Evolutionary conservation across 2,329 filamentous ascomycete species (phyloP), one percentile per base, ranked within the genome.

Genomic region (Bipolaris gigantea): DNA sequence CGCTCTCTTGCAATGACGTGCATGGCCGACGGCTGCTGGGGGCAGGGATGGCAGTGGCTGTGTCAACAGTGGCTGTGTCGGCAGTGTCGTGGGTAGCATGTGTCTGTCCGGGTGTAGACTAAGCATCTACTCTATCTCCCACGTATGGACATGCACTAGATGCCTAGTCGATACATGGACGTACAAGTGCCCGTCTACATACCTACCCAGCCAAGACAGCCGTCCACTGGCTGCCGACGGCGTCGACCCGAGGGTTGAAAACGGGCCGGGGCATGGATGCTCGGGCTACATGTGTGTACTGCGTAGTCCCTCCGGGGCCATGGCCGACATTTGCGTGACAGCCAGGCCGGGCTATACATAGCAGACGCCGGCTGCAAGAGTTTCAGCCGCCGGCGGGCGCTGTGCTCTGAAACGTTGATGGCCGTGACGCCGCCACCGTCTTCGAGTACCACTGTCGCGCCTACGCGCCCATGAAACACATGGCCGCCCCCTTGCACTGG

Each of bases 391-490:
- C 10, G 27, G 27, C 27, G 27, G 13, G 27, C 27, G 53, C 35
- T 35, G 34, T 41, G 48, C 36, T 35, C 41, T n/a, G 33, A n/a
- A 16, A n/a, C 33, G 33, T 35, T 16, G 33, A 35, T 16, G n/a
- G 33, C 33, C 16, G 10, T 35, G 4, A n/a, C 15, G 15, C 15
- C 8, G 35, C 35, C 53, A 50, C 54, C 30, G 27, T 30, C 27
- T 48, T 30, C 42, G 13, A 36, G n/a, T 44, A 30, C 36, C 44
- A 62, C 54, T 54, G 56, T 60, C 50, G 60, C 59, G 58, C 50
- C 48, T 60, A 33, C 45, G 30, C 39, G 60, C 43, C 41, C 45
- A 25, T 63, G 61, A 64, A 61, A 65, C 59, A 49, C 42, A 19
- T 43, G 4, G 27, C 10, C 27, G 27, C 27, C 27, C 27, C 27